Base-by-base conservation (phyloP, 306 rosid species). In the Macrotyloma uniflorum region DNA sequence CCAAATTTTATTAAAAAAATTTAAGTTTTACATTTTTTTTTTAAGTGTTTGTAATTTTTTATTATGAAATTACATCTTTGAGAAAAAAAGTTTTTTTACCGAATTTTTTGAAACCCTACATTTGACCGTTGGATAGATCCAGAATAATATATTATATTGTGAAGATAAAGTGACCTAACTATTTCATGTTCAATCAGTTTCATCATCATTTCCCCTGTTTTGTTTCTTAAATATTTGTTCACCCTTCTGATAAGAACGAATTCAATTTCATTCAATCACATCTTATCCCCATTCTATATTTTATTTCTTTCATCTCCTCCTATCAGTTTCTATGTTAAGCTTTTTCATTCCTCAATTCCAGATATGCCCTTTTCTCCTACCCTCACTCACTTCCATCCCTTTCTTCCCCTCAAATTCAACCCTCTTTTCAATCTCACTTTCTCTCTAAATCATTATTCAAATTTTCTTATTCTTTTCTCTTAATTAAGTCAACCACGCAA, bases 271-370 rank as follows among this genome's bases (percentile, higher is more conserved):
- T 72, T 72, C 51, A 72, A 53, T 53, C 9, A 33, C 36, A 22
- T 72, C 77, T 53, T 35, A 51, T 71, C 65, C 32, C 65, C 65
- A 53, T 72, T 54, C 2, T 53, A 30, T 54, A 71, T 30, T 69
- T 67, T 40, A 66, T 36, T 65, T 67, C 5, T n/a, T n/a, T n/a
- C n/a, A n/a, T n/a, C n/a, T n/a, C n/a, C n/a, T 4, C n/a, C n/a
- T n/a, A n/a, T n/a, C n/a, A n/a, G n/a, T n/a, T n/a, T n/a, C n/a
- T n/a, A n/a, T n/a, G n/a, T n/a, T n/a, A n/a, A n/a, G n/a, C n/a
- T n/a, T n/a, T n/a, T n/a, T n/a, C n/a, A n/a, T n/a, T n/a, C n/a
- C n/a, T n/a, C n/a, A n/a, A n/a, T n/a, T n/a, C 35, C 36, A 24
- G 8, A 5, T 58, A 58, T 8, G 10, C 9, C 65, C 47, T 42